phyloP scores from a whole-genome alignment of 345 rosid genomes.

The Noccaea caerulescens region DNA sequence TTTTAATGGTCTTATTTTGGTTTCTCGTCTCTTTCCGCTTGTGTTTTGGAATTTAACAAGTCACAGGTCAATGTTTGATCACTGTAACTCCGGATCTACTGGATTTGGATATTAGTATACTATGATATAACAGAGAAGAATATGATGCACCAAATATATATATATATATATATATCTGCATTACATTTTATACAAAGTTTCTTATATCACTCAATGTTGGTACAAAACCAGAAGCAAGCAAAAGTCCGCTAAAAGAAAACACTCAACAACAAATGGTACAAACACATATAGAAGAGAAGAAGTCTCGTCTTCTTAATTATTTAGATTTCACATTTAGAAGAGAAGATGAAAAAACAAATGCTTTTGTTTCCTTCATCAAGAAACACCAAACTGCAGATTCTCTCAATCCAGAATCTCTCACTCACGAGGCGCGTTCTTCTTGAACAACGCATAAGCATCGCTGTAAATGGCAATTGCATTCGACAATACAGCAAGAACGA shows the following conservation, averaged over 20 bases:
- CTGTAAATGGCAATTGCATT: conserved; percentile 63
- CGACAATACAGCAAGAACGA: conserved; percentile 61
- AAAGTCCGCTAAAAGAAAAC: conserved; percentile 18
- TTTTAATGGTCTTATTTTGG: conserved; percentile 26
- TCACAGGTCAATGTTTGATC: conserved; percentile 10
- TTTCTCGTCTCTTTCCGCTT: conserved; percentile 26
- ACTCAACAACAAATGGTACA: conserved; percentile 31
- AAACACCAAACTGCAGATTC: conserved; percentile 12
- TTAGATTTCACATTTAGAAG: conserved; percentile 19
- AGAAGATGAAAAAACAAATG: background rate
- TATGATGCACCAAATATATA: background rate
- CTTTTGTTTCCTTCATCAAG: conserved; percentile 18
- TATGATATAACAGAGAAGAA: background rate
- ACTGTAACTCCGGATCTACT: conserved; percentile 9
- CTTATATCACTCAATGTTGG: conserved; percentile 23
- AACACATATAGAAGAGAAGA: conserved; percentile 16
- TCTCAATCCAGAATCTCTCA: conserved; percentile 35
- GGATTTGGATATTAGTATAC: conserved; percentile 20
- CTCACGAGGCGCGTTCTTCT: conserved; percentile 43
- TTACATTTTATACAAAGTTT: conserved; percentile 35
- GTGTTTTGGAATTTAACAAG: conserved; percentile 33
- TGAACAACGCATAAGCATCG: conserved; percentile 60
- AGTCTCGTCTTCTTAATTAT: conserved; percentile 36
- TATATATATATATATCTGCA: background rate
- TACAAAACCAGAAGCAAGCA: conserved; percentile 29